Evolutionary conservation across 2,329 filamentous ascomycete genomes (phyloP).

Genomic region (Diaporthe caulivora): DNA sequence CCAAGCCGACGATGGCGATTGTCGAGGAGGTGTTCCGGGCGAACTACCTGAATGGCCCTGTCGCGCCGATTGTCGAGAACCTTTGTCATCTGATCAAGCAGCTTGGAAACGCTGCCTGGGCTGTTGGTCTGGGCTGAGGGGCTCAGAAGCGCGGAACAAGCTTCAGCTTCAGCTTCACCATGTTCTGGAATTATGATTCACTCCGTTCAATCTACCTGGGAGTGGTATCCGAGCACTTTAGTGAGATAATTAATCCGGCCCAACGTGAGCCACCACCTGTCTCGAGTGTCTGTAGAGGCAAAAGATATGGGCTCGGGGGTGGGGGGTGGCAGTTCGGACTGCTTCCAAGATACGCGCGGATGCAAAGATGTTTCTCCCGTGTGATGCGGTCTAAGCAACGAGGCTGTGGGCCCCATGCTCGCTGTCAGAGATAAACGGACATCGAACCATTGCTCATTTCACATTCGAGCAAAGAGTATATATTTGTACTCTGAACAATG

Average conservation of each 20-base stretch:
- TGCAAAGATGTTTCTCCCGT: background rate
- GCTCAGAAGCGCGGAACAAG: background rate
- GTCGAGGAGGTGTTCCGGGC: slow-evolving; percentile 67
- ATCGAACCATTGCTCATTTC: background rate
- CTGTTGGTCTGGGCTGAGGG: slow-evolving; percentile 47
- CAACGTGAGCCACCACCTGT: background rate
- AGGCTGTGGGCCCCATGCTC: background rate
- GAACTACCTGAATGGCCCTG: slow-evolving; percentile 61
- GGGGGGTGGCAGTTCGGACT: background rate
- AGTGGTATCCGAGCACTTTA: background rate
- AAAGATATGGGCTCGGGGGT: too few species aligned
- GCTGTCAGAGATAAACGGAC: background rate
- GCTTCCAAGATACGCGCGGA: background rate
- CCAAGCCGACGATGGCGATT: slow-evolving; percentile 69
- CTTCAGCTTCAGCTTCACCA: background rate
- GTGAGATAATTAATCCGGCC: background rate
- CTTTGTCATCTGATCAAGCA: slow-evolving; percentile 73
- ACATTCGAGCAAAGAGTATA: background rate
- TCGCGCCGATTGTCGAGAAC: slow-evolving; percentile 76
- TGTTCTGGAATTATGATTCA: background rate
- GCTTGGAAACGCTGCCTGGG: slow-evolving; percentile 64
- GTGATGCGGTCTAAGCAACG: too few species aligned
- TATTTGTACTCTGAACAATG: background rate
- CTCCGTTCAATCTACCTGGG: background rate
- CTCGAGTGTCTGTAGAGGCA: too few species aligned